Percentiles rank a stretch among this genome's conserved stretches.
Conservation (phyloP, 2,329 filamentous ascomycete genomes). For the Venturia oleaginea region DNA sequence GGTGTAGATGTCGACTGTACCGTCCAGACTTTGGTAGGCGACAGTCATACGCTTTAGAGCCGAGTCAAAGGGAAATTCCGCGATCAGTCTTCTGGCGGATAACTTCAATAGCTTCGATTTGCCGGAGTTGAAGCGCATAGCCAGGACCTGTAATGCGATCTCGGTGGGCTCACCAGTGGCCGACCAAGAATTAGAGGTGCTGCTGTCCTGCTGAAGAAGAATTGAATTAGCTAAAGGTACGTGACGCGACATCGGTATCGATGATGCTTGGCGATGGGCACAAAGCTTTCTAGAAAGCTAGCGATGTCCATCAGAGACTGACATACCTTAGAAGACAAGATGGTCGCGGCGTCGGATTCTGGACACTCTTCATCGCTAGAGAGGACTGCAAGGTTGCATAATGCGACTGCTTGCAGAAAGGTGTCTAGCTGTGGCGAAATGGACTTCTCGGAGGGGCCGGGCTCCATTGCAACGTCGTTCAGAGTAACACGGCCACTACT, state of each 20-base stretch:
- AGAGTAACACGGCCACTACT: constrained; percentile 14
- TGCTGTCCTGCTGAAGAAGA: background rate
- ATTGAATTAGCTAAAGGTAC: background rate
- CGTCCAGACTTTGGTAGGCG: constrained; percentile 52
- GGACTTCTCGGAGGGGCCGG: constrained; percentile 19
- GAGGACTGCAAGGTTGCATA: constrained; percentile 32
- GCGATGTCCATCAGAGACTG: background rate
- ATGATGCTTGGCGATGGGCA: too few relatives aligned
- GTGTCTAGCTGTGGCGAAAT: constrained; percentile 19
- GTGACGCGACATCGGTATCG: background rate
- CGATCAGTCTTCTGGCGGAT: constrained; percentile 30
- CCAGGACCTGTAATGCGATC: constrained; percentile 67
- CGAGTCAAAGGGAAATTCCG: constrained; percentile 66
- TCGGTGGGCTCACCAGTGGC: constrained; percentile 61
- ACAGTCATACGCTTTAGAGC: constrained; percentile 71
- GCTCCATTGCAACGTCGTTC: constrained; percentile 21
- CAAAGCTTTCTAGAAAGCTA: background rate
- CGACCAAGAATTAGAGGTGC: constrained; percentile 37
- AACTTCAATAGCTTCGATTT: constrained; percentile 40
- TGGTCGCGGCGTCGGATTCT: background rate
- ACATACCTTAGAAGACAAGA: background rate
- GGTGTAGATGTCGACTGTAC: constrained; percentile 42
- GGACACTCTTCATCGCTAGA: background rate
- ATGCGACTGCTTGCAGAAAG: constrained; percentile 29
- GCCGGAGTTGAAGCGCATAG: constrained; percentile 57